Evolutionary conservation across 176 grass and related monocot genomes (phyloP), one percentile per base, ranked within the genome.

Genomic region (Zoysia japonica): DNA sequence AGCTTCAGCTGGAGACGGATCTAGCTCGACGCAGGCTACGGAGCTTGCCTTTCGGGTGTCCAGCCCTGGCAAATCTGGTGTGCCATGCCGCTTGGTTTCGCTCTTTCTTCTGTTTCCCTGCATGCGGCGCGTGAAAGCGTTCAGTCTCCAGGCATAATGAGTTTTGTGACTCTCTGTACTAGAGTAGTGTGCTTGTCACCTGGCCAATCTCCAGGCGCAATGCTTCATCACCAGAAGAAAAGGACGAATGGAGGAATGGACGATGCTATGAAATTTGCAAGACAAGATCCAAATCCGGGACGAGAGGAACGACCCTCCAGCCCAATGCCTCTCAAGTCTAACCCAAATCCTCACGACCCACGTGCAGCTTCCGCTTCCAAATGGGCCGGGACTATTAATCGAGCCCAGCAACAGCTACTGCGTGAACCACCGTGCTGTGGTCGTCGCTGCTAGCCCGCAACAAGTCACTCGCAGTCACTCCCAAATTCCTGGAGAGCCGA

Each of bases 31-130:
- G 28, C 28, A 9, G 17, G 72, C 11, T 28, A 64, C 8, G 61
- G 28, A 39, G 40, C 49, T 59, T 73, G 66, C 67, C 75, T 73
- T 79, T 79, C 49, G 20, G 63, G 20, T 77, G 59, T 9, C 41
- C 74, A 20, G 6, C 11, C 11, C 53, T 11, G 15, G 46, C 16
- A 39, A 39, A 8, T 41, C 71, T 43, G 51, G 15, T 2, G 42
- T 56, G 71, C 51, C 71, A 20, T 20, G 54, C 17, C 20, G 9
- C 43, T 48, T 74, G 48, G 28, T 50, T 41, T 45, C 39, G 36
- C 50, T 56, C 43, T 36, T 43, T 49, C 59, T 36, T 15, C 41
- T 28, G 28, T 28, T 42, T 50, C 51, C 4, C 7, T 28, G 28
- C 28, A 28, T 28, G 28, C 28, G 28, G 5, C 15, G 17, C 28